These are phyloP conservation scores for Neurospora sp. DNA, from an alignment of 495 filamentous ascomycete genomes.

Conservation along the genomic window DNA sequence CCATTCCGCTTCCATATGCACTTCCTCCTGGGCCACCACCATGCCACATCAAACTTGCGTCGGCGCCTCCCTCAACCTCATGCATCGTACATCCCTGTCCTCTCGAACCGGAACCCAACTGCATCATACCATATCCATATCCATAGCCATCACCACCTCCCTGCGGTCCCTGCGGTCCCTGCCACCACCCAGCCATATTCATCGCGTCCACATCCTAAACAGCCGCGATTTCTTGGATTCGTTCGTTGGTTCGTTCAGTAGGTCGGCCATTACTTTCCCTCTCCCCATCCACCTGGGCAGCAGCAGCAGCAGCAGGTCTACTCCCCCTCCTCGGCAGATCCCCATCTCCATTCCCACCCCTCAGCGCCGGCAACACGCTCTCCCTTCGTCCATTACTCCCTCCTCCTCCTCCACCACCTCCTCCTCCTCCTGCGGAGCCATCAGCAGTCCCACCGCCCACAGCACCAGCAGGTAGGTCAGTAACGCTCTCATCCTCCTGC, in stretches of 20 bases:
- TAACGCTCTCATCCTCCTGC: conserved; percentile 24
- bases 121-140: neutral
- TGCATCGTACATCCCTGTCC: neutral
- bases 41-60: neutral
- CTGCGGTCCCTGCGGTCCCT: neutral
- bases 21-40: neutral
- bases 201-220: neutral
- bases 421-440: neutral
- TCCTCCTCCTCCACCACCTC: neutral
- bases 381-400: neutral
- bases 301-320: neutral
- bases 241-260: neutral
- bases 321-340: neutral
- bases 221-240: neutral
- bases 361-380: neutral
- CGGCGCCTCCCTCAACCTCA: neutral
- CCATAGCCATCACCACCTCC: neutral
- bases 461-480: neutral
- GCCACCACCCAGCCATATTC: neutral
- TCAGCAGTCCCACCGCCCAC: neutral
- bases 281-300: neutral
- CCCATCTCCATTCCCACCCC: neutral
- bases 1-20: neutral
- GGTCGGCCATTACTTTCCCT: neutral
- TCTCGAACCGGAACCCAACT: neutral